These are phyloP conservation scores for Kregervanrija delftensis DNA, from an alignment of 805 yeast genomes.

Conservation along the genomic window DNA sequence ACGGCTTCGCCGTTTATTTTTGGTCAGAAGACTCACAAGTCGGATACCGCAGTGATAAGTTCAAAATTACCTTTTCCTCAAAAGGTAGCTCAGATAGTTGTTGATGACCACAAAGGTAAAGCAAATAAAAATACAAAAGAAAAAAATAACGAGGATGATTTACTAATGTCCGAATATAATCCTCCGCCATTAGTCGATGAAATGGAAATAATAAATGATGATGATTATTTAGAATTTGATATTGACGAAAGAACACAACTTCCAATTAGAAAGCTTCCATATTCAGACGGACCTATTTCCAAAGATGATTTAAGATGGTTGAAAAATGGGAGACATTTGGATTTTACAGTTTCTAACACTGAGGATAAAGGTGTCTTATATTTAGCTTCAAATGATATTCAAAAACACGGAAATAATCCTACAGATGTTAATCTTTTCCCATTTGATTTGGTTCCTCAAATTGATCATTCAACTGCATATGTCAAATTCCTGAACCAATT, in stretches of 20 bases:
- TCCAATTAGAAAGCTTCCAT: constrained; percentile 27
- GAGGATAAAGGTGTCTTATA: constrained; percentile 35
- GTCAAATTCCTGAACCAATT: constrained; percentile 40
- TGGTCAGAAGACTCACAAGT: too few species aligned
- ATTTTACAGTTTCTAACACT: constrained; percentile 41
- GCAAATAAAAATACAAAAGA: constrained; percentile 11
- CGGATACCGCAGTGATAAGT: too few species aligned
- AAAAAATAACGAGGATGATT: constrained; percentile 14
- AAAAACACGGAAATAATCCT: constrained; percentile 8
- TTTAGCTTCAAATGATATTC: constrained; percentile 19
- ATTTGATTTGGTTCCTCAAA: constrained; percentile 28
- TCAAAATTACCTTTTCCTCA: too few species aligned
- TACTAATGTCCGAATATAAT: constrained; percentile 1
- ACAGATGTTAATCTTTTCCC: constrained; percentile 37
- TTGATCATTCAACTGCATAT: constrained; percentile 36
- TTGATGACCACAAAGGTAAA: too few species aligned
- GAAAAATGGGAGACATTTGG: constrained; percentile 29
- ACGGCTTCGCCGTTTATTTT: too few species aligned
- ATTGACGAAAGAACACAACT: constrained; percentile 20
- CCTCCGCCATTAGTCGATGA: constrained; percentile 2
- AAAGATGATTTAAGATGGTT: constrained; percentile 27
- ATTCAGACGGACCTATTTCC: constrained; percentile 26
- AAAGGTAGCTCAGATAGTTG: too few species aligned
- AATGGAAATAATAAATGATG: constrained; percentile 7
- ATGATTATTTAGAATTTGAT: constrained; percentile 10